Percentiles rank a stretch among this genome's conserved stretches.
Conservation (phyloP, 345 rosid genomes). For the Rhodomyrtus tomentosa region DNA sequence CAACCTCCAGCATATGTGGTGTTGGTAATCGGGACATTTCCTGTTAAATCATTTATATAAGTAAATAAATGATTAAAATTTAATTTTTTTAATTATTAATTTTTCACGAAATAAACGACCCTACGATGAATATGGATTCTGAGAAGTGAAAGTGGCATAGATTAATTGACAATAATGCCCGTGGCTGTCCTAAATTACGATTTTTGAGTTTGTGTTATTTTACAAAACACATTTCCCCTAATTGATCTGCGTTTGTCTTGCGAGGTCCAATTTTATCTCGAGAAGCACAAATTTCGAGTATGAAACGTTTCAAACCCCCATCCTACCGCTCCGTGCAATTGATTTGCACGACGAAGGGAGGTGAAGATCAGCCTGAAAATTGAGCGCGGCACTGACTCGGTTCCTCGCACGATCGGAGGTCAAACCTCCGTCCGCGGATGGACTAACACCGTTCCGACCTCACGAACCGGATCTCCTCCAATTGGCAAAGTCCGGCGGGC, state of each 20-base stretch:
- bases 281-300: neutral
- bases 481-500: neutral
- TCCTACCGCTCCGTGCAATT: neutral
- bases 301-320: neutral
- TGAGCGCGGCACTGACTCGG: neutral
- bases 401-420: neutral
- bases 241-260: no score
- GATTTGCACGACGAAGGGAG: neutral
- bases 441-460: no score
- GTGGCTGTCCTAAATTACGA: no score
- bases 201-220: no score
- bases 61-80: neutral
- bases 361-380: neutral
- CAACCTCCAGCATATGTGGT: neutral
- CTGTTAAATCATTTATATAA: neutral
- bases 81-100: neutral
- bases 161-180: neutral
- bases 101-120: neutral
- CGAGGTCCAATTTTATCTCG: no score
- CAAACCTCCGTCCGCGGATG: no score
- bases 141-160: neutral
- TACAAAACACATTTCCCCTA: no score
- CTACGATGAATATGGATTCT: neutral
- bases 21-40: rapidly evolving
- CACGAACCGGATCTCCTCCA: no score